phyloP scores from a whole-genome alignment of 257 asterid species.

The Asclepias syriaca region DNA sequence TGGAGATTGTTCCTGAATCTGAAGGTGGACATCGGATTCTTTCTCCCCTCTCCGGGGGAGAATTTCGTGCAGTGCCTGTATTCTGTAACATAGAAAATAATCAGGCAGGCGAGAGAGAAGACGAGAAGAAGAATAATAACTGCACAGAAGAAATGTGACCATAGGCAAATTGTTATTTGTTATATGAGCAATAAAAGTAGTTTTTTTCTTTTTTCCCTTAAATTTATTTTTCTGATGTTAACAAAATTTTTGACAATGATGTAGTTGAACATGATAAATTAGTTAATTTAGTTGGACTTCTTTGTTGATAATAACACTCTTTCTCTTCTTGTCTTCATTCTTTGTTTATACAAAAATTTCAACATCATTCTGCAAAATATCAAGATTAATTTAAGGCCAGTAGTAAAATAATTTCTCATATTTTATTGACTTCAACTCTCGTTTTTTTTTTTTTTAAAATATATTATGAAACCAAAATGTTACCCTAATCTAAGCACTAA shows the following conservation, averaged over 20 bases:
- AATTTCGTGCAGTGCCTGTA: slow-evolving; percentile 24
- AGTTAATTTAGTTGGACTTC: background rate
- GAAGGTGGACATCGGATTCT: background rate
- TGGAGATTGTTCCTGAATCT: background rate
- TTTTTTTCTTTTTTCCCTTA: background rate
- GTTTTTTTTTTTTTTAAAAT: too few species aligned
- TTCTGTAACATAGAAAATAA: slow-evolving; percentile 43
- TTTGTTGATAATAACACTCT: too few species aligned
- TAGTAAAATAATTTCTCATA: too few species aligned
- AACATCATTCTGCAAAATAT: background rate
- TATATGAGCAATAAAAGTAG: slow-evolving; percentile 28
- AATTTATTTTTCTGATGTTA: slow-evolving; percentile 3
- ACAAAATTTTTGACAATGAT: slow-evolving; percentile 30
- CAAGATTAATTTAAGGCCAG: background rate
- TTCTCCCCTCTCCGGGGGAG: slow-evolving; percentile 16
- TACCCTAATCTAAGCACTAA: too few species aligned
- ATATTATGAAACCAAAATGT: too few species aligned
- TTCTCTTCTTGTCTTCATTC: background rate
- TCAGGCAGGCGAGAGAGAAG: slow-evolving; percentile 16
- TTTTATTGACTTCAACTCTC: too few species aligned
- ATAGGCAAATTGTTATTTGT: slow-evolving; percentile 24
- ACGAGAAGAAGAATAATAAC: slow-evolving; percentile 17
- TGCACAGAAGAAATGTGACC: slow-evolving; percentile 19
- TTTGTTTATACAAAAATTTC: background rate
- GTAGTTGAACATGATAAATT: slow-evolving; percentile 24